phyloP scores from a whole-genome alignment of 345 rosid species.

The Eucalyptus viminalis region DNA sequence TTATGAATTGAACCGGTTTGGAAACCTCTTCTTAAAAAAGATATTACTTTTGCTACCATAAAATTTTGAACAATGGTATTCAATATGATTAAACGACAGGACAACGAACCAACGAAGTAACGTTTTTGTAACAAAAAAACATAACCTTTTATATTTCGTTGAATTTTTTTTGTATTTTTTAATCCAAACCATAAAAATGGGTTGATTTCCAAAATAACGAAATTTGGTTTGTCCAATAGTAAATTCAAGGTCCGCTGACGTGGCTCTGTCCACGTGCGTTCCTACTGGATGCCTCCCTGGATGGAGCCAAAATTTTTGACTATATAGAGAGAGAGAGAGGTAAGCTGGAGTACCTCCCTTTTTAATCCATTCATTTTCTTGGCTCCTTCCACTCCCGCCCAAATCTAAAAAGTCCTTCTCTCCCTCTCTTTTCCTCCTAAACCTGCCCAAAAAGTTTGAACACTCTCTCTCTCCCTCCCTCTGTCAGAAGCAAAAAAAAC shows the following conservation, averaged over 20 bases:
- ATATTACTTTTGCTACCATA: background rate
- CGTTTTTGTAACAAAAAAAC: background rate
- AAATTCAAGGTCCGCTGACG: background rate
- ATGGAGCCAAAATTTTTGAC: background rate
- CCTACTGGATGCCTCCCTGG: background rate
- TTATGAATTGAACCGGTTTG: background rate
- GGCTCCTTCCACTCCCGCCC: background rate
- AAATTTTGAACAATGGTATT: background rate
- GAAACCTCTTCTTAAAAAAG: background rate
- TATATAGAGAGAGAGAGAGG: too few relatives aligned
- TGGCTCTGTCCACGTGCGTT: background rate
- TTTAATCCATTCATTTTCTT: background rate
- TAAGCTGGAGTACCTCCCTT: background rate
- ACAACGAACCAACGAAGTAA: background rate
- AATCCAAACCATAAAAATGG: background rate
- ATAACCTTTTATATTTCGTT: background rate
- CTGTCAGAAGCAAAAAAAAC: background rate
- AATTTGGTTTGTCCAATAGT: background rate
- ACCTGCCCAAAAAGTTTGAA: background rate
- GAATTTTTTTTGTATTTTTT: background rate
- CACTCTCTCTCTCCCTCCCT: background rate
- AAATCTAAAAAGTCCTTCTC: background rate
- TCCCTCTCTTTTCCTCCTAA: background rate
- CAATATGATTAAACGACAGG: background rate
- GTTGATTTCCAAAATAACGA: background rate